Evolutionary conservation across 345 rosid species (phyloP), one percentile per base, ranked within the genome.

Genomic region (Gossypium turneri): DNA sequence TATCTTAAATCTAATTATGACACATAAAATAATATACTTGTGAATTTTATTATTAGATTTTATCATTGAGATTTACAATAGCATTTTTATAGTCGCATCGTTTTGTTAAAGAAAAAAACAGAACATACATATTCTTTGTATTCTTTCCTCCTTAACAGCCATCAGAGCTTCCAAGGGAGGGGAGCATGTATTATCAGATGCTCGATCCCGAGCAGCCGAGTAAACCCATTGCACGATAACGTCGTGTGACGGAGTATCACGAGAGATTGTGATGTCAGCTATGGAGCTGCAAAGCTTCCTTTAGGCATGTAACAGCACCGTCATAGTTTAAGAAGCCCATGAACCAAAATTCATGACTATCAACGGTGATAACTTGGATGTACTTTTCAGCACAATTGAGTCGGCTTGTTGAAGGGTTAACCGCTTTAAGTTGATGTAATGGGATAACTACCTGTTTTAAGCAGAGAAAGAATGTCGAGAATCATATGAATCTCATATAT

Each of bases 361-460:
- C 61, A 57, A 57, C 61, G 11, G 61, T 20, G 27, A 57, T 22
- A 57, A 57, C 61, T 57, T 57, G 61, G 29, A 57, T 57, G 61
- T 57, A 57, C 61, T 57, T 57, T 57, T 57, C 61, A 20, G 61
- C 61, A 10, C 27, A 57, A 10, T 57, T 57, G 27, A 20, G 12
- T 3, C 61, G 27, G 61, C 29, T 57, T 7, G 27, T 57, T 10
- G 61, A 57, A 57, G 61, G 61, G 22, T 57, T 20, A 57, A 57
- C 27, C 3, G 61, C 12, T 57, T 57, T 20, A 57, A 57, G 29
- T 57, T 86, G 86, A 77, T 86, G 86, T 45, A 84, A 79, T 29
- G 88, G 90, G 58, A 88, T 88, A 17, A 89, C 81, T 73, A 87
- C 93, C 93, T 89, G 64, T 57, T 53, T 53, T 17, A 53, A 53